These are phyloP conservation scores for Blastobotrys terrestris DNA, from an alignment of 805 yeast species.

Conservation along the genomic window DNA sequence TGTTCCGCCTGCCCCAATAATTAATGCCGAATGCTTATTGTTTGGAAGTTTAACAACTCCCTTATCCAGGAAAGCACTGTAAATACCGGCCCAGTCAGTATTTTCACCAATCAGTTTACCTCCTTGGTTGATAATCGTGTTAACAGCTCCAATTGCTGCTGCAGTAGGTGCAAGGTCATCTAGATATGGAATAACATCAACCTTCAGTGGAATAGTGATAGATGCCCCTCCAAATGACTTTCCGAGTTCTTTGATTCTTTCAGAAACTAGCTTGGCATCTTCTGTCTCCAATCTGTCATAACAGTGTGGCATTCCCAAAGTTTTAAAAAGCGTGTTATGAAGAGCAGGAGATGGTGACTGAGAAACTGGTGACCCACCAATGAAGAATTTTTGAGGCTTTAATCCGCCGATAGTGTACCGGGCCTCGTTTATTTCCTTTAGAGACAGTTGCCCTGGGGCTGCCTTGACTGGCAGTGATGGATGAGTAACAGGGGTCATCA, in stretches of 20 bases:
- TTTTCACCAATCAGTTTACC: slow-evolving; percentile 67
- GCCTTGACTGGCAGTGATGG: slow-evolving; percentile 58
- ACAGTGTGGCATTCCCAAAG: slow-evolving; percentile 70
- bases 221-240: slow-evolving; percentile 82
- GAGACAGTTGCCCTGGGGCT: slow-evolving; percentile 73
- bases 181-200: slow-evolving; percentile 66
- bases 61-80: slow-evolving; percentile 52
- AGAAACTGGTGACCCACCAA: slow-evolving; percentile 74
- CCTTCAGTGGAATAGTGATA: slow-evolving; percentile 87
- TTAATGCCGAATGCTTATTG: slow-evolving; percentile 50
- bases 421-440: slow-evolving; percentile 56
- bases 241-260: slow-evolving; percentile 41
- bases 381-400: slow-evolving; percentile 51
- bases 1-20: slow-evolving; percentile 97
- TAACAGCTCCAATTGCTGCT: slow-evolving; percentile 82
- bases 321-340: slow-evolving; percentile 72
- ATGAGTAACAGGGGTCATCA: slow-evolving; percentile 83
- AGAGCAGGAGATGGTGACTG: slow-evolving; percentile 88
- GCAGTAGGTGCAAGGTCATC: slow-evolving; percentile 72
- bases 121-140: slow-evolving; percentile 65
- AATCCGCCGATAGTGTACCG: slow-evolving; percentile 59
- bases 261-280: slow-evolving; percentile 50
- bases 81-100: slow-evolving; percentile 93
- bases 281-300: slow-evolving; percentile 66
- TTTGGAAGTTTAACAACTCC: slow-evolving; percentile 40